Evolutionary conservation across 1,139 yeast species (phyloP).

Genomic region (Saccharomyces hybrid): DNA sequence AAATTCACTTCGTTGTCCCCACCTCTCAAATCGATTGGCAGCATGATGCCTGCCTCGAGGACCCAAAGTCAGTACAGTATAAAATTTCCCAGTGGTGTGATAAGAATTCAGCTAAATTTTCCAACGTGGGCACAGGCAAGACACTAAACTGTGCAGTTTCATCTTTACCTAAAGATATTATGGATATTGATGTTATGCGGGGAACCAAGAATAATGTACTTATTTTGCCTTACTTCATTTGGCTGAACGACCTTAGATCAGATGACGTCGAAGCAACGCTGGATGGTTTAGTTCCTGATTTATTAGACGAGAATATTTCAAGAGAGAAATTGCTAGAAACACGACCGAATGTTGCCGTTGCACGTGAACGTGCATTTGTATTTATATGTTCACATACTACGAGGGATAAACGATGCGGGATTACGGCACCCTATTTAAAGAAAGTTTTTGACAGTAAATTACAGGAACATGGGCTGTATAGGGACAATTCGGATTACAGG

Average conservation of each 20-base stretch:
- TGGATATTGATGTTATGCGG: constrained; percentile 37
- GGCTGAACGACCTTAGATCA: constrained; percentile 48
- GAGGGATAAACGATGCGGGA: constrained; percentile 88
- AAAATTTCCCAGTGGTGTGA: constrained; percentile 44
- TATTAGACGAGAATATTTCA: constrained; percentile 28
- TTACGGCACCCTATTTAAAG: constrained; percentile 89
- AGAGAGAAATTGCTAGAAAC: constrained; percentile 14
- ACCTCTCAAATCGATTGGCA: constrained; percentile 84
- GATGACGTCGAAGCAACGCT: constrained; percentile 42
- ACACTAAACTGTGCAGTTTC: constrained; percentile 46
- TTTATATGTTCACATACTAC: constrained; percentile 83
- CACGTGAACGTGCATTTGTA: constrained; percentile 47
- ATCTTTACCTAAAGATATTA: constrained; percentile 40
- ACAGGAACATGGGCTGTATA: constrained; percentile 56
- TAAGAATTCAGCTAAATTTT: constrained; percentile 15
- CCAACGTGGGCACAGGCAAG: constrained; percentile 25
- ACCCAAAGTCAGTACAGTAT: constrained; percentile 43
- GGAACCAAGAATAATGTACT: constrained; percentile 50
- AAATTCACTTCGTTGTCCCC: constrained; percentile 66
- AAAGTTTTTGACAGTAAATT: constrained; percentile 68
- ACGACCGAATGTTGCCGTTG: constrained; percentile 32
- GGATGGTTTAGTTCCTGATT: constrained; percentile 37
- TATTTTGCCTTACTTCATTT: constrained; percentile 71
- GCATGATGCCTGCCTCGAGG: constrained; percentile 57
- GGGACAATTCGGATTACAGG: constrained; percentile 67